A percentile compares a stretch with the other conserved stretches of the same genome.
These are phyloP conservation scores for Vachellia collinsii DNA, from an alignment of 306 rosid species.

Conservation along the genomic window DNA sequence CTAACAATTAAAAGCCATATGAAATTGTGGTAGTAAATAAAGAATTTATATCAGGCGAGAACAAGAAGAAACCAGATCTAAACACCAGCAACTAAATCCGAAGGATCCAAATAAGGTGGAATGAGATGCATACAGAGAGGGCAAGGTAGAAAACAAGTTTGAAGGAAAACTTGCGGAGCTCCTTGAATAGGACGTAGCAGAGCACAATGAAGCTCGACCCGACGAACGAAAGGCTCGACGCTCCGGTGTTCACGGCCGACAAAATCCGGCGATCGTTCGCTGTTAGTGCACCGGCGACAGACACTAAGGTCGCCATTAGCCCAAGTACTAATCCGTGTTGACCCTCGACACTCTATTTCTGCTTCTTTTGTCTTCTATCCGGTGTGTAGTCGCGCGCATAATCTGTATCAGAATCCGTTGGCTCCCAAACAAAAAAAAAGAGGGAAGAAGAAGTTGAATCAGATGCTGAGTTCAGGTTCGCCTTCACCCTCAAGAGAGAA, in stretches of 20 bases:
- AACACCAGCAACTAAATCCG: conserved; percentile 5
- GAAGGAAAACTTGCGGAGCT: conserved; percentile 98
- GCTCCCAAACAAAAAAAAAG: not conserved
- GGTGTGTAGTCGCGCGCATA: not conserved
- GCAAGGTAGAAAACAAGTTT: conserved; percentile 99
- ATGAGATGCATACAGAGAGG: conserved; percentile 61
- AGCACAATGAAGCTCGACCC: conserved; percentile 93
- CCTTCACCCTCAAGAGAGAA: not conserved
- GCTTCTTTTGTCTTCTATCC: not conserved
- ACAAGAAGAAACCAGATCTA: conserved; percentile 18
- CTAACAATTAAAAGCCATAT: not conserved
- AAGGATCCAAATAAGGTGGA: not conserved
- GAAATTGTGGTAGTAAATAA: not conserved
- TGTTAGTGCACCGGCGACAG: conserved; percentile 53
- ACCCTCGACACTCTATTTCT: conserved; percentile 4
- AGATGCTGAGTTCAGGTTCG: not conserved
- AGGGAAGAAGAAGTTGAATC: not conserved
- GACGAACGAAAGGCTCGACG: conserved; percentile 83
- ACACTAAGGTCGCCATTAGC: conserved; percentile 56
- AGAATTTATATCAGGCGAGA: not conserved
- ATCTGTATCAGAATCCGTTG: not conserved
- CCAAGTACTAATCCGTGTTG: conserved; percentile 9
- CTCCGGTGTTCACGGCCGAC: conserved; percentile 66
- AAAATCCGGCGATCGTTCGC: conserved; percentile 67
- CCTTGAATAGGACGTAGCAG: conserved; percentile 96